Percentiles rank a stretch among this genome's conserved stretches.
Conservation (phyloP, 208 protist species). For the Trypanosoma theileri region DNA sequence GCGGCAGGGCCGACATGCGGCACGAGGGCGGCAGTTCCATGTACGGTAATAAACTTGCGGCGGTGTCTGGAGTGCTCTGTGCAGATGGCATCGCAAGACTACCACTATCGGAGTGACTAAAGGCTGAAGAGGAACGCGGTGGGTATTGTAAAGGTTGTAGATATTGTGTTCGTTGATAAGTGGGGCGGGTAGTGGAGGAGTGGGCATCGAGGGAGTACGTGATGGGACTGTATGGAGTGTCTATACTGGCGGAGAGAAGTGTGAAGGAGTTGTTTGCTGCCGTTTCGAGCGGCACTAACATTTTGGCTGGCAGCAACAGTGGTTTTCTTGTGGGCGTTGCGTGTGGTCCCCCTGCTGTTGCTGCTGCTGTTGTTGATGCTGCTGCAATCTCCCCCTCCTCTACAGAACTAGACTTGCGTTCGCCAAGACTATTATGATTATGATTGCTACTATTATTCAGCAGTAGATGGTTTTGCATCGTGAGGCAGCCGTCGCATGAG, state of each 20-base stretch:
- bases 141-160: background rate
- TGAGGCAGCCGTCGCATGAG: constrained; percentile 70
- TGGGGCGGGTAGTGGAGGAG: constrained; percentile 3
- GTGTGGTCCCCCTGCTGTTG: background rate
- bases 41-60: constrained; percentile 35
- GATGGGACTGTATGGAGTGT: constrained; percentile 86
- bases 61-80: background rate
- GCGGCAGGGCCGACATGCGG: constrained; percentile 14
- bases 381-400: no score
- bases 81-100: background rate
- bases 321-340: background rate
- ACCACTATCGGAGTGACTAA: background rate
- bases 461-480: constrained; percentile 79
- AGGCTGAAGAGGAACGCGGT: background rate
- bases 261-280: constrained; percentile 61
- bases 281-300: constrained; percentile 1
- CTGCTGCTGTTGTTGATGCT: background rate
- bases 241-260: constrained; percentile 70
- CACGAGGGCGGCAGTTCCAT: constrained; percentile 25
- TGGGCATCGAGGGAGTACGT: constrained; percentile 77
- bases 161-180: background rate
- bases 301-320: constrained; percentile 7
- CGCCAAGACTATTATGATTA: background rate
- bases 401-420: background rate
- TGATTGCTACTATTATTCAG: constrained; percentile 41